phyloP scores from a whole-genome alignment of 2,329 filamentous ascomycete genomes.

The Trichoderma asperellum region DNA sequence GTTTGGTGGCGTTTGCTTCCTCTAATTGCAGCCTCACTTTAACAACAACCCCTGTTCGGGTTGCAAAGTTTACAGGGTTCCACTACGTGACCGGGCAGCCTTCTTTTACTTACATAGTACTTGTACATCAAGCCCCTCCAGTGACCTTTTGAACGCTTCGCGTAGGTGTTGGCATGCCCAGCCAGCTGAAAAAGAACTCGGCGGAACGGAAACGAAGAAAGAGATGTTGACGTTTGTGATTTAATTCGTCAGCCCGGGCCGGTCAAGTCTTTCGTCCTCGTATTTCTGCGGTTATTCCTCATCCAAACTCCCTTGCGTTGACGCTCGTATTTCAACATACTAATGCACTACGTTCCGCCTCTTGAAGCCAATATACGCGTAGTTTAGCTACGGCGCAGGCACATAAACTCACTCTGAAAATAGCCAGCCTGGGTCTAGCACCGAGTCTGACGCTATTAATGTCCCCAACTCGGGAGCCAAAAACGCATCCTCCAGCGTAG shows the following conservation, averaged over 20 bases:
- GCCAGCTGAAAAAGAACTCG: background rate
- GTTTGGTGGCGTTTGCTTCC: background rate
- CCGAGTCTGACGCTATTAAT: background rate
- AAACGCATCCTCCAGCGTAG: conserved; percentile 6
- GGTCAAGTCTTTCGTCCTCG: background rate
- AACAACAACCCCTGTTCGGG: background rate
- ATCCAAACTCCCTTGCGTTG: background rate
- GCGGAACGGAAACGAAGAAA: too few relatives aligned
- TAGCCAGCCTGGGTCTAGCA: background rate
- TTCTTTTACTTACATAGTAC: background rate
- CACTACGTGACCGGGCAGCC: background rate
- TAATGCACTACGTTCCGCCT: background rate
- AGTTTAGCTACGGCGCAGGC: background rate
- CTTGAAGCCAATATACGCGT: background rate
- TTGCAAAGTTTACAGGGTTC: background rate
- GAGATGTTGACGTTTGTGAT: background rate
- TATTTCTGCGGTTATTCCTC: background rate
- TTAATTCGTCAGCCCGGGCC: background rate
- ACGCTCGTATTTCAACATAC: background rate
- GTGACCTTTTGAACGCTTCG: background rate
- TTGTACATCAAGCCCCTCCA: background rate
- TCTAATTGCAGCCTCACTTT: conserved; percentile 9
- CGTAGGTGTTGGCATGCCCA: background rate
- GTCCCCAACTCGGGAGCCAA: background rate
- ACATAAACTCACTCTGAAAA: background rate